Percentiles rank a stretch among this genome's conserved stretches.
phyloP scores from a whole-genome alignment of 345 rosid species.

The Angophora floribunda region DNA sequence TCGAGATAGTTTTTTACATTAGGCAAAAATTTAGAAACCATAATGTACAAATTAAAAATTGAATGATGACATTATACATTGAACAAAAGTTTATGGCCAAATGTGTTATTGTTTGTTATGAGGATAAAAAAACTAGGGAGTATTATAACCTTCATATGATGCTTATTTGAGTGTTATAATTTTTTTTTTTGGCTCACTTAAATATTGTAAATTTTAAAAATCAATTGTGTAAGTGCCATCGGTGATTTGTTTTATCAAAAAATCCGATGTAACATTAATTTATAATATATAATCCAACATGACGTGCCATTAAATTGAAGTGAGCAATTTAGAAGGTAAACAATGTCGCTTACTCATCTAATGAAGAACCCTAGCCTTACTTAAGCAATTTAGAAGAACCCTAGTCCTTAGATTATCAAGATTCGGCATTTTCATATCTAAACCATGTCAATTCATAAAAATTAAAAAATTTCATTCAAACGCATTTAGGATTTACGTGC shows the following conservation, averaged over 20 bases:
- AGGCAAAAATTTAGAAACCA: rapidly evolving
- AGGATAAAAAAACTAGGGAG: background rate
- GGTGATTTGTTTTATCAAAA: rapidly evolving
- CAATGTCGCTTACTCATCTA: no score
- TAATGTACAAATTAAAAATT: rapidly evolving
- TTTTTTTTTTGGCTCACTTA: no score
- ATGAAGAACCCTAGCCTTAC: no score
- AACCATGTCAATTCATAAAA: background rate
- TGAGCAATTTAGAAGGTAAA: background rate
- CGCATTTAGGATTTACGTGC: background rate
- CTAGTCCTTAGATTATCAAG: background rate
- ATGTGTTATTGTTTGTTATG: background rate
- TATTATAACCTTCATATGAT: no score
- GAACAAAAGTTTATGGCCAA: background rate
- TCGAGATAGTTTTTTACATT: rapidly evolving
- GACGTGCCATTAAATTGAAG: background rate
- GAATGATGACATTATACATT: rapidly evolving
- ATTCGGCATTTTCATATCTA: background rate
- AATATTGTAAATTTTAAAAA: no score
- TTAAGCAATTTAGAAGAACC: no score
- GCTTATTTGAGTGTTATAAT: no score
- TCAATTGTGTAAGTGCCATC: rapidly evolving
- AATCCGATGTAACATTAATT: rapidly evolving
- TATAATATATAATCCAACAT: no score
- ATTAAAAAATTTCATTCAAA: background rate